Evolutionary conservation across 805 yeast genomes (phyloP).

Genomic region (Grigorovia transvaalensis): DNA sequence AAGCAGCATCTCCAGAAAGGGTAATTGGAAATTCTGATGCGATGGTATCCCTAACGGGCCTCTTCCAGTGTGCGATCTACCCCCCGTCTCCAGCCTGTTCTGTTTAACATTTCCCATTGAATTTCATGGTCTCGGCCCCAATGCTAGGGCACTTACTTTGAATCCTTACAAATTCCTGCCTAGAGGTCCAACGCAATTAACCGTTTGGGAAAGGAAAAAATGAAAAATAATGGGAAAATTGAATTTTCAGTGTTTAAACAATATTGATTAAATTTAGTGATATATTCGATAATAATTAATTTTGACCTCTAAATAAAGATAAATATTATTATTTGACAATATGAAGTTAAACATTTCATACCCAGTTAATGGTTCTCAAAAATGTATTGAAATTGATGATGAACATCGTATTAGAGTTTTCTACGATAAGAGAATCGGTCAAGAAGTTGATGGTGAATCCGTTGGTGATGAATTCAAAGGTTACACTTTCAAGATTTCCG

Average conservation of each 20-base stretch:
- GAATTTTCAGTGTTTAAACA: not conserved
- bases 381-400: conserved; percentile 94
- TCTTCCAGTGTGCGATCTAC: no score
- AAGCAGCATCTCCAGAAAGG: not conserved
- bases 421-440: conserved; percentile 99
- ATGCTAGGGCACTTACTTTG: no score
- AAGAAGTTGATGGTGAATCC: conserved; percentile 97
- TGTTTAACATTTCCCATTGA: no score
- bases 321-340: not conserved
- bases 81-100: no score
- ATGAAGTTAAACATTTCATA: conserved; percentile 92
- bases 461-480: conserved; percentile 99
- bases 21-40: not conserved
- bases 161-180: not conserved
- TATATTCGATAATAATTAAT: not conserved
- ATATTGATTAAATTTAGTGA: not conserved
- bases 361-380: conserved; percentile 99
- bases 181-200: not conserved
- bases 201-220: not conserved
- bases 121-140: no score
- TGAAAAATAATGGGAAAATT: not conserved
- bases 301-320: not conserved
- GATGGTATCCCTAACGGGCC: no score
- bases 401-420: conserved; percentile 97
- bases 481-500: conserved; percentile 95